Evolutionary conservation across 2,329 filamentous ascomycete genomes (phyloP).

Genomic region (Bipolaris oryzae): DNA sequence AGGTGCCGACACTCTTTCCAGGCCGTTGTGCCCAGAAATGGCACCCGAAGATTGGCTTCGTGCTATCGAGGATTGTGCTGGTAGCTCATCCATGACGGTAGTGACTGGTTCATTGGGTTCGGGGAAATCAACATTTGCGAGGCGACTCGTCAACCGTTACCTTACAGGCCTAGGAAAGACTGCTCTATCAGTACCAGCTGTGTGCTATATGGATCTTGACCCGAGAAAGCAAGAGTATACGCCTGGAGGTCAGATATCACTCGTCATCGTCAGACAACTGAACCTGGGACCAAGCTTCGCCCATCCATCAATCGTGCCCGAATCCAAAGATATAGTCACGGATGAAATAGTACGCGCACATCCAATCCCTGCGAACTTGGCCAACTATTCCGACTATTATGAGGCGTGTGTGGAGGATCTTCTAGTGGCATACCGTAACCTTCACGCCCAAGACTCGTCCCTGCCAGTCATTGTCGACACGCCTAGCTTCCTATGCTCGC

Average conservation of each 20-base stretch:
- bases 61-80: conserved; percentile 45
- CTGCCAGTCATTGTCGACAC: conserved; percentile 73
- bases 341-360: conserved; percentile 65
- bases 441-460: conserved; percentile 50
- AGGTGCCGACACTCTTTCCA: conserved; percentile 31
- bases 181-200: conserved; percentile 39
- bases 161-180: conserved; percentile 57
- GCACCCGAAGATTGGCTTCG: conserved; percentile 66
- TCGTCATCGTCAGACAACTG: conserved; percentile 65
- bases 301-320: conserved; percentile 53
- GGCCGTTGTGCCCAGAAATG: conserved; percentile 49
- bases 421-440: conserved; percentile 61
- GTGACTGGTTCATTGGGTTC: conserved; percentile 73
- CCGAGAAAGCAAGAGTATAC: conserved; percentile 78
- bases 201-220: conserved; percentile 75
- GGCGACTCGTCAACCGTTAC: conserved; percentile 69
- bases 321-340: conserved; percentile 27
- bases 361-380: conserved; percentile 68
- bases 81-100: conserved; percentile 56
- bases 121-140: conserved; percentile 77
- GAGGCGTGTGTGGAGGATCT: conserved; percentile 68
- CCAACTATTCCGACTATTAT: conserved; percentile 71
- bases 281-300: conserved; percentile 72
- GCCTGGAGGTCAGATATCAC: conserved; percentile 71
- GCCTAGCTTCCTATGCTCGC: conserved; percentile 74